Base-by-base conservation (phyloP, 129 eudicot genomes). In the Chrysanthemum lavandulifolium region DNA sequence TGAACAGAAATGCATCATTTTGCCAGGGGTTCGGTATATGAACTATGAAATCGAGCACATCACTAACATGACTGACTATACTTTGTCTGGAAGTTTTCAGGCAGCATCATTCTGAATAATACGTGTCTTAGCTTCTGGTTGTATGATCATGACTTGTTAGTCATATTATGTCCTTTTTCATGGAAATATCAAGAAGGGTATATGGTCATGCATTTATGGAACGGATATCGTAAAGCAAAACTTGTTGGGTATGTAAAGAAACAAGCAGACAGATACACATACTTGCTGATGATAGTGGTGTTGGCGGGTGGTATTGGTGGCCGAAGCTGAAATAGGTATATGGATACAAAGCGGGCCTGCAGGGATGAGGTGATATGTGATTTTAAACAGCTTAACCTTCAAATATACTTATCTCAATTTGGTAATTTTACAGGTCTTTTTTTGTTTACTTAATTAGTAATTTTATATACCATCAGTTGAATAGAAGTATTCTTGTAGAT, bases 21-120 rank as follows among this genome's bases (percentile, higher is more conserved):
- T 76, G 63, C 9, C 53, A 73, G 50, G 45, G 73, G 5, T 49
- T 63, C n/a, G 69, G 67, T 21, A 54, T 75, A 45, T 56, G 67
- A 64, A 64, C 60, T 57, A 56, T 57, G 29, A 48, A 54, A 57
- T 43, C 19, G 52, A 40, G 47, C 47, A 40, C 10, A 40, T 2
- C 43, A 40, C 47, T 40, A 40, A 40, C 47, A 40, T 40, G 47
- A 40, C 47, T 40, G 47, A 40, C 47, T 40, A 6, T 40, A 40
- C 47, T 40, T 40, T 40, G 73, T 33, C 25, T 61, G 70, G 49
- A 61, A 18, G 78, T 64, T 73, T 53, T 53, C 56, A 54, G 48
- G 16, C 18, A 31, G 53, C 67, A 13, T 61, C 21, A 8, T 14
- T 23, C 16, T 36, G 55, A 55, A 45, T 36, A 71, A 19, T 40